phyloP scores from a whole-genome alignment of 2,329 filamentous ascomycete genomes.

The Alternaria sp. region DNA sequence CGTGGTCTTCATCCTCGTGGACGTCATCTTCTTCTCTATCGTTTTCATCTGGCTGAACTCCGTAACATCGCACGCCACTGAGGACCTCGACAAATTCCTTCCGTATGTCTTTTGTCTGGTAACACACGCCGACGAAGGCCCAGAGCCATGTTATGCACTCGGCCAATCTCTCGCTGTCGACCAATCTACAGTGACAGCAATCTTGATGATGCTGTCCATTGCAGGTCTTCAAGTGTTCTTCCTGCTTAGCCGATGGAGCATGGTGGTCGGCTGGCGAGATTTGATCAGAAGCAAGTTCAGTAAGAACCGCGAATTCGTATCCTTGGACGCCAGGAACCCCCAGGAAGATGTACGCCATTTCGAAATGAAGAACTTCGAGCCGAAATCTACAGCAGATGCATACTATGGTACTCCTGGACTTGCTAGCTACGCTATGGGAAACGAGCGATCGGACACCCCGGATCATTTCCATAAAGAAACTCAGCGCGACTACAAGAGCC shows the following conservation, averaged over 20 bases:
- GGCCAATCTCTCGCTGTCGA: constrained; percentile 71
- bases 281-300: constrained; percentile 59
- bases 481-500: constrained; percentile 48
- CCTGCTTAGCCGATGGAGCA: constrained; percentile 81
- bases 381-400: constrained; percentile 36
- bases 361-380: constrained; percentile 45
- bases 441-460: constrained; percentile 36
- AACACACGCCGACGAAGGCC: constrained; percentile 62
- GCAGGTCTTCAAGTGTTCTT: constrained; percentile 86
- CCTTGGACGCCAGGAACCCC: constrained; percentile 71
- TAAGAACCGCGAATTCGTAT: constrained; percentile 81
- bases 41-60: constrained; percentile 83
- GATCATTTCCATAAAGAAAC: constrained; percentile 46
- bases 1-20: constrained; percentile 85
- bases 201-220: constrained; percentile 79
- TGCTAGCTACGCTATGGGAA: constrained; percentile 23
- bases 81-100: constrained; percentile 61
- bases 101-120: constrained; percentile 79
- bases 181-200: constrained; percentile 77
- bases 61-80: constrained; percentile 64
- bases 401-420: constrained; percentile 30
- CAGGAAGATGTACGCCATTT: constrained; percentile 41
- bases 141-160: constrained; percentile 67
- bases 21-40: constrained; percentile 92
- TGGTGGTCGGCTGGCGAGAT: constrained; percentile 83